Conservation (phyloP, 495 filamentous ascomycete species). For the Talaromyces thailandensis region DNA sequence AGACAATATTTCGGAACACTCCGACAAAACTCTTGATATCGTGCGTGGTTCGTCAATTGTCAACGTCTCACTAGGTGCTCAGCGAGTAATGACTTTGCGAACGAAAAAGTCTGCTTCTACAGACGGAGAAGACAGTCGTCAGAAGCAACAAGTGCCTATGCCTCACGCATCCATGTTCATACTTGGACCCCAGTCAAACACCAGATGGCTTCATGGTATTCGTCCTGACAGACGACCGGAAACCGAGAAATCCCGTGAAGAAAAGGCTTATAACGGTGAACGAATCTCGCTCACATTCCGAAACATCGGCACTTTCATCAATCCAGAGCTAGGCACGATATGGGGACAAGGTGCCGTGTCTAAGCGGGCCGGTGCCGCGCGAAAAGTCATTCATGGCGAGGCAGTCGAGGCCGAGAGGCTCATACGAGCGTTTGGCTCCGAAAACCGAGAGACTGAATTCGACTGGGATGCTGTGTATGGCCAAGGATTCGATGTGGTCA, state of each 20-base stretch:
- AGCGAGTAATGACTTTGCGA: slow-evolving; percentile 83
- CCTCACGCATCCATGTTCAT: slow-evolving; percentile 86
- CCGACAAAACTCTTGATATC: slow-evolving; percentile 94
- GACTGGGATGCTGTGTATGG: slow-evolving; percentile 78
- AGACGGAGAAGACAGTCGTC: slow-evolving; percentile 20
- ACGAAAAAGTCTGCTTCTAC: slow-evolving; percentile 54
- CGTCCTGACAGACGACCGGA: slow-evolving; percentile 69
- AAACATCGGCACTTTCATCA: slow-evolving; percentile 76
- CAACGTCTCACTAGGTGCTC: slow-evolving; percentile 86
- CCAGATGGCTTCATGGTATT: slow-evolving; percentile 83
- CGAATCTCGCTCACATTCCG: slow-evolving; percentile 93
- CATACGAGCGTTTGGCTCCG: slow-evolving; percentile 70
- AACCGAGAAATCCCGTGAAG: slow-evolving; percentile 55
- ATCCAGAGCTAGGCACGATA: slow-evolving; percentile 48
- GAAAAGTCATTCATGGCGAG: slow-evolving; percentile 59
- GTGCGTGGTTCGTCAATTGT: slow-evolving; percentile 71
- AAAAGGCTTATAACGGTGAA: slow-evolving; percentile 62
- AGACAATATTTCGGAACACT: slow-evolving; percentile 96
- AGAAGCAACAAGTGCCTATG: slow-evolving; percentile 58
- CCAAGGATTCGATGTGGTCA: slow-evolving; percentile 77
- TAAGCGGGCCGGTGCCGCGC: slow-evolving; percentile 52
- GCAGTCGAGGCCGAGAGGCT: slow-evolving; percentile 56
- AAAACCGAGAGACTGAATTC: slow-evolving; percentile 69
- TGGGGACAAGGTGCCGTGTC: slow-evolving; percentile 85
- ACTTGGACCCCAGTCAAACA: slow-evolving; percentile 74